Percentiles rank a stretch among this genome's conserved stretches.
Conservation (phyloP, 768 basidiomycete genomes). For the Gelatoporia subvermispora region DNA sequence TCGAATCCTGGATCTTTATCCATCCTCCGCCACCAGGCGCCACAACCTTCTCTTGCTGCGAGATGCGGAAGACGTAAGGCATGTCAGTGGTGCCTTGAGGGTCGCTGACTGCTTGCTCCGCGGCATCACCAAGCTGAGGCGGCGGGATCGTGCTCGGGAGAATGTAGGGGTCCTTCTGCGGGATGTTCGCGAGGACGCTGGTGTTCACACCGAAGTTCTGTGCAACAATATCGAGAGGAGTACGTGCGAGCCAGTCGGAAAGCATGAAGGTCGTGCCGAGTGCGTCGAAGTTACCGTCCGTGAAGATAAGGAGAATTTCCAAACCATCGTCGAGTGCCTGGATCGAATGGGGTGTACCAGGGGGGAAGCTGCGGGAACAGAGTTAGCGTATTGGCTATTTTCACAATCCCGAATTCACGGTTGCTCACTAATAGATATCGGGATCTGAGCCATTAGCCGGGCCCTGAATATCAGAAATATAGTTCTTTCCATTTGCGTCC, state of each 20-base stretch:
- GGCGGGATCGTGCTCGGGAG: slow-evolving; percentile 14
- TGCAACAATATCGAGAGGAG: slow-evolving; percentile 22
- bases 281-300: slow-evolving; percentile 25
- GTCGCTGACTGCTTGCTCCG: slow-evolving; percentile 12
- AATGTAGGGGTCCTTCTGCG: slow-evolving; percentile 22
- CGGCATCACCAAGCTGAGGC: slow-evolving; percentile 14
- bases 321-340: slow-evolving; percentile 22
- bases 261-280: slow-evolving; percentile 25
- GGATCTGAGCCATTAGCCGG: slow-evolving; percentile 16
- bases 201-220: slow-evolving; percentile 22
- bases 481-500: slow-evolving; percentile 18
- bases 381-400: not conserved
- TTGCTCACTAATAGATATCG: slow-evolving; percentile 21
- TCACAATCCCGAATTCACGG: not conserved
- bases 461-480: slow-evolving; percentile 20
- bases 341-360: slow-evolving; percentile 21
- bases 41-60: slow-evolving; percentile 14
- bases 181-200: slow-evolving; percentile 14
- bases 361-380: slow-evolving; percentile 15
- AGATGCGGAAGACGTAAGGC: slow-evolving; percentile 19
- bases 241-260: slow-evolving; percentile 25
- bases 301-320: slow-evolving; percentile 23
- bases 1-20: slow-evolving; percentile 24
- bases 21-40: slow-evolving; percentile 22
- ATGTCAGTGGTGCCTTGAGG: slow-evolving; percentile 14